Evolutionary conservation across 1,139 yeast genomes (phyloP).

Genomic region (Kurtzmaniella quercitrusa): DNA sequence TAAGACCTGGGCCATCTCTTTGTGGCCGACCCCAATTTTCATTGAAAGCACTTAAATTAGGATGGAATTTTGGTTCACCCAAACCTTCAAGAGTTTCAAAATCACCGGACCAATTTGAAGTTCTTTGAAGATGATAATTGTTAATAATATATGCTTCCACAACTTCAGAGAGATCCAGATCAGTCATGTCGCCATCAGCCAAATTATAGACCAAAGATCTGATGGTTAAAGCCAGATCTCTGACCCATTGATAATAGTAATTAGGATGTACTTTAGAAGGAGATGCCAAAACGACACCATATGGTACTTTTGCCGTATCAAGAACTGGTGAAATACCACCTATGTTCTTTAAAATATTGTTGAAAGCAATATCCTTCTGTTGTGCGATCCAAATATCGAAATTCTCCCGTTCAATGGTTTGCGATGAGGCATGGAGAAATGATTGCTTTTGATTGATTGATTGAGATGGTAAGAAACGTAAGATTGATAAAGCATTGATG

Average conservation of each 20-base stretch:
- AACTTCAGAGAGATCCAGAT: constrained; percentile 18
- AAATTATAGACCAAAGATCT: constrained; percentile 57
- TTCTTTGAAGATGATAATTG: constrained; percentile 57
- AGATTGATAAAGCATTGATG: constrained; percentile 2
- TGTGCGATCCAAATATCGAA: constrained; percentile 55
- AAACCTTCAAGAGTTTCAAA: constrained; percentile 52
- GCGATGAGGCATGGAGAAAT: background rate
- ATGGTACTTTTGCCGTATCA: constrained; percentile 36
- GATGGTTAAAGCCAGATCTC: constrained; percentile 85
- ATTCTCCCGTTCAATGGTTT: constrained; percentile 16
- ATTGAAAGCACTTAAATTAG: constrained; percentile 57
- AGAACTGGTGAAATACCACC: constrained; percentile 44
- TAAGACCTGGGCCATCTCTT: constrained; percentile 88
- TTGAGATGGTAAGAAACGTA: background rate
- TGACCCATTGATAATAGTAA: constrained; percentile 84
- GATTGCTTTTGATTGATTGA: background rate
- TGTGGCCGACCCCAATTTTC: constrained; percentile 93
- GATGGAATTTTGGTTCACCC: constrained; percentile 86
- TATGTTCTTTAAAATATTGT: constrained; percentile 55
- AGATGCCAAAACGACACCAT: constrained; percentile 81
- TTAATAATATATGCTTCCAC: constrained; percentile 62
- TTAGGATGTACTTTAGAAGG: constrained; percentile 69
- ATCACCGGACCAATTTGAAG: constrained; percentile 64
- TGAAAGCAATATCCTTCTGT: constrained; percentile 49
- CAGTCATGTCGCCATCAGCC: constrained; percentile 28